phyloP scores from a whole-genome alignment of 116 monocot species.

The Cymodocea nodosa region DNA sequence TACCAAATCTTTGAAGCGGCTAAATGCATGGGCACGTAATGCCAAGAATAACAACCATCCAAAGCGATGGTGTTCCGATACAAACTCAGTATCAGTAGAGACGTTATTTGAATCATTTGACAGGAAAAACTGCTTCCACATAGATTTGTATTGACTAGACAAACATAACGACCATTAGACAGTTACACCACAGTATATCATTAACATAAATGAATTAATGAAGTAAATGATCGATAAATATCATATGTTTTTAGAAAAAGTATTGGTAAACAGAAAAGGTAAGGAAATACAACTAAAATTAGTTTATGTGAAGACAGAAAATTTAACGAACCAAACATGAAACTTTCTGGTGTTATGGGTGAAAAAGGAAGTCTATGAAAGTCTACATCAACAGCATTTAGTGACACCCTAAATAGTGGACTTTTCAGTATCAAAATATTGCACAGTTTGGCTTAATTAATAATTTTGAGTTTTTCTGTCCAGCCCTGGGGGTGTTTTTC shows the following conservation, averaged over 20 bases:
- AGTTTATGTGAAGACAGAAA: no score
- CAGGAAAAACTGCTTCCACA: slow-evolving; percentile 57
- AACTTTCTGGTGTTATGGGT: no score
- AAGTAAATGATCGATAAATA: not conserved
- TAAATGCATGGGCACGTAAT: slow-evolving; percentile 57
- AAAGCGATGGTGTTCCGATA: slow-evolving; percentile 72
- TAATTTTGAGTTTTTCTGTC: no score
- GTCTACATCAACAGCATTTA: no score
- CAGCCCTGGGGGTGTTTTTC: no score
- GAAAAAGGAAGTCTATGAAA: no score
- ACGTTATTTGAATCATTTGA: slow-evolving; percentile 14
- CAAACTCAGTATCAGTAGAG: slow-evolving; percentile 14
- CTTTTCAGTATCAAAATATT: no score
- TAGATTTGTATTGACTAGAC: slow-evolving; percentile 57
- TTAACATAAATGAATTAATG: not conserved
- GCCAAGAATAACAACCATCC: slow-evolving; percentile 94
- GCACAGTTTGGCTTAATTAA: no score
- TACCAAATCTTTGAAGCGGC: slow-evolving; percentile 69
- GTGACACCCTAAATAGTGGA: no score
- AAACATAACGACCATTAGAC: not conserved
- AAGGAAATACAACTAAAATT: not conserved
- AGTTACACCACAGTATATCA: not conserved
- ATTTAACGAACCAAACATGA: no score
- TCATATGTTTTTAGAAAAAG: no score
- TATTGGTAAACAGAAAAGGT: not conserved